phyloP scores from a whole-genome alignment of 306 rosid species.

The Fragaria vesca region DNA sequence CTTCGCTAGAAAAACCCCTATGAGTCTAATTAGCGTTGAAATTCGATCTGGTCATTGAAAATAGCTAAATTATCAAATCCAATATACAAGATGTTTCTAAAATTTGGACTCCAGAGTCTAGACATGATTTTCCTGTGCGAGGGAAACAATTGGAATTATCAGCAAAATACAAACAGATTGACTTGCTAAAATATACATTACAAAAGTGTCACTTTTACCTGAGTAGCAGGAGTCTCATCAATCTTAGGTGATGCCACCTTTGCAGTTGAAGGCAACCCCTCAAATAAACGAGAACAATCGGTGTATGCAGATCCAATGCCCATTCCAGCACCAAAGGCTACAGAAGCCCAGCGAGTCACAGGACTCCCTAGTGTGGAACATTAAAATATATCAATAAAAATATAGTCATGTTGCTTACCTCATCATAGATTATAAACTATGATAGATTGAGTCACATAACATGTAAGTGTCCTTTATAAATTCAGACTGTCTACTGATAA shows the following conservation, averaged over 20 bases:
- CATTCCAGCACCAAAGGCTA: conserved; percentile 86
- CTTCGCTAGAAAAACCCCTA: neutral
- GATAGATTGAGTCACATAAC: neutral
- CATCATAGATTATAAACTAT: neutral
- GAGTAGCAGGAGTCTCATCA: conserved; percentile 32
- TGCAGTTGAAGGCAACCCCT: conserved; percentile 54
- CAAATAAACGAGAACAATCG: conserved; percentile 62
- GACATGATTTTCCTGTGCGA: neutral
- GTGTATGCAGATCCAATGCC: conserved; percentile 87
- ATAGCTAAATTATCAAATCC: neutral
- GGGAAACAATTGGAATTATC: neutral
- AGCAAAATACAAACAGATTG: neutral
- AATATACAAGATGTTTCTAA: neutral
- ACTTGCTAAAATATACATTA: neutral
- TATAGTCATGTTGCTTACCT: neutral
- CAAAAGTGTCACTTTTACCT: conserved; percentile 24
- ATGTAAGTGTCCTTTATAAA: neutral
- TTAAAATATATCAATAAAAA: neutral
- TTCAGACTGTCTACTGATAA: neutral
- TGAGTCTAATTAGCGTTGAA: neutral
- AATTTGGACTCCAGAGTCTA: neutral
- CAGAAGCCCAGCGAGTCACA: conserved; percentile 79
- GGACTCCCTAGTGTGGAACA: conserved; percentile 65
- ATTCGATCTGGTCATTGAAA: neutral
- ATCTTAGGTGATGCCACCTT: conserved; percentile 35